Percentiles rank a stretch among this genome's conserved stretches.
phyloP scores from a whole-genome alignment of 2,329 filamentous ascomycete species.

The Aspergillus sp. region DNA sequence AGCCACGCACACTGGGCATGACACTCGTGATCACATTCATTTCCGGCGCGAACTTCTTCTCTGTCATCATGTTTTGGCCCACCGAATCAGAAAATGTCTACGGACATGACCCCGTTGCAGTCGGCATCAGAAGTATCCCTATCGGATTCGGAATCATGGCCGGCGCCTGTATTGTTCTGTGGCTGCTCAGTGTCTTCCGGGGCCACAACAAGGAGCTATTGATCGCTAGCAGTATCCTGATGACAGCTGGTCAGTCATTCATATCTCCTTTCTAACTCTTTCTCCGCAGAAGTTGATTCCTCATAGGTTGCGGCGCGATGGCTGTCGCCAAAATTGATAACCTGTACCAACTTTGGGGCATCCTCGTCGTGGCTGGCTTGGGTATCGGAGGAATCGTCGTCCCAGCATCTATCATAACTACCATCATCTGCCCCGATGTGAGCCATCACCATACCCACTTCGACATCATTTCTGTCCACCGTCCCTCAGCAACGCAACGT shows the following conservation, averaged over 20 bases:
- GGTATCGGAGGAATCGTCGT: conserved; percentile 69
- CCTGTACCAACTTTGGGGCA: conserved; percentile 53
- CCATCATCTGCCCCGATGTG: conserved; percentile 67
- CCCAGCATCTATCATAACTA: conserved; percentile 65
- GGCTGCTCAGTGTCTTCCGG: conserved; percentile 56
- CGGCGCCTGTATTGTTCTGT: conserved; percentile 60
- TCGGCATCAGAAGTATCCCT: conserved; percentile 65
- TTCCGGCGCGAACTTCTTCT: conserved; percentile 60
- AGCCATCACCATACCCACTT: conserved; percentile 7
- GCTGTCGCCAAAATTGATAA: conserved; percentile 53
- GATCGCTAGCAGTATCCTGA: conserved; percentile 58
- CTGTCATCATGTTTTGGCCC: conserved; percentile 59
- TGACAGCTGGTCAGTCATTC: conserved; percentile 60
- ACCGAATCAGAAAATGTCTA: conserved; percentile 66
- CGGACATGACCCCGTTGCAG: conserved; percentile 61
- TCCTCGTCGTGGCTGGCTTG: conserved; percentile 61
- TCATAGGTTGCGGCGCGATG: conserved; percentile 53
- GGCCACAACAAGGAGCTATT: conserved; percentile 62
- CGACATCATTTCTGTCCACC: not conserved
- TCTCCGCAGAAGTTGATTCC: not conserved
- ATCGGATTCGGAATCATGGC: conserved; percentile 63
- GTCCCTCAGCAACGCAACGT: not conserved
- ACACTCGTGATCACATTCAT: conserved; percentile 60
- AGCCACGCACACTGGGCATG: conserved; percentile 51
- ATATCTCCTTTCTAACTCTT: too few species aligned